These are phyloP conservation scores for Aspergillus piperis DNA, from an alignment of 2,329 filamentous ascomycete genomes.

Conservation along the genomic window DNA sequence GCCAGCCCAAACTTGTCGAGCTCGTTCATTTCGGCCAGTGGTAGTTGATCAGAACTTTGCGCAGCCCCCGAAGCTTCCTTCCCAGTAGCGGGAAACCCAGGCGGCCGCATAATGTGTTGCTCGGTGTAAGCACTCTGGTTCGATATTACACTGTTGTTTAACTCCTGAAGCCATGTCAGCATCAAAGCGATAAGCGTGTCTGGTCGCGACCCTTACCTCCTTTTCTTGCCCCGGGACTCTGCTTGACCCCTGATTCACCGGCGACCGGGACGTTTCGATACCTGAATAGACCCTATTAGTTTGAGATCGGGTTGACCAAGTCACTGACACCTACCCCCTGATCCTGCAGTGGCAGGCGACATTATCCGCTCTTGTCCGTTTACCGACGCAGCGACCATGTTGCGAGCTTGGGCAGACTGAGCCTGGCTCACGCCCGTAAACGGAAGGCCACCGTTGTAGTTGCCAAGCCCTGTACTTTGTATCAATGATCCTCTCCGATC, in stretches of 20 bases:
- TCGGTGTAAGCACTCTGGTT: conserved; percentile 38
- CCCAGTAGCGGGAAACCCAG: conserved; percentile 33
- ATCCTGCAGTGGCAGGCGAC: conserved; percentile 34
- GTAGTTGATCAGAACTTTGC: conserved; percentile 41
- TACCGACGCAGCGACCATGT: conserved; percentile 31
- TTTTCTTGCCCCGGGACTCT: conserved; percentile 47
- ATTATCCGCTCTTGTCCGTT: conserved; percentile 45
- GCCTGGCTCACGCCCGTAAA: conserved; percentile 48
- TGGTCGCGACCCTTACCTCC: conserved; percentile 28
- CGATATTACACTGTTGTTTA: conserved; percentile 35
- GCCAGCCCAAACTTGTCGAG: conserved; percentile 61
- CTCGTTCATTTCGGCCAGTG: conserved; percentile 60
- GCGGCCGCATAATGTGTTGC: conserved; percentile 40
- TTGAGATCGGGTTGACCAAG: background rate
- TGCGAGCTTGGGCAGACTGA: conserved; percentile 37
- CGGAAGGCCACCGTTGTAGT: conserved; percentile 41
- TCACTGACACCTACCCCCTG: conserved; percentile 30
- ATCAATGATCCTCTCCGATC: conserved; percentile 54
- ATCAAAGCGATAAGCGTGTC: background rate
- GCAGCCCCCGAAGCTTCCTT: conserved; percentile 37
- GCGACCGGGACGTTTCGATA: conserved; percentile 44
- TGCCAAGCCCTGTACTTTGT: conserved; percentile 51
- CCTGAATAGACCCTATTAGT: conserved; percentile 29
- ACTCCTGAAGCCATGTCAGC: conserved; percentile 35
- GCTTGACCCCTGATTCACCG: conserved; percentile 46